Base-by-base conservation (phyloP, 768 basidiomycete species). In the Boletus speciosus region DNA sequence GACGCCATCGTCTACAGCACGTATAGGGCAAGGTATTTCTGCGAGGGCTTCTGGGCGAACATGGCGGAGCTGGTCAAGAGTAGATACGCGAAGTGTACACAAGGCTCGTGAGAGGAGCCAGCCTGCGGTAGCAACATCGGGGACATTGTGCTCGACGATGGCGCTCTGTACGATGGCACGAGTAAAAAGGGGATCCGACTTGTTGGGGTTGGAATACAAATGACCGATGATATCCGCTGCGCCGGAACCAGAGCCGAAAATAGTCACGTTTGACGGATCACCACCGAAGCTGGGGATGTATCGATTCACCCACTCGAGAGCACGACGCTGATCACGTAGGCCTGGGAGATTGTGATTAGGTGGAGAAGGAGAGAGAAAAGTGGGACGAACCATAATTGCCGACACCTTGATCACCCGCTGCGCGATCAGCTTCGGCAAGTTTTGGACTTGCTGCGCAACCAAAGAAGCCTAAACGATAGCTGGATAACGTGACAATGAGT, bases 81-180 rank as follows among this genome's bases (percentile, higher is more conserved):
- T 78, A 23, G 78, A 71, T 23, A 81, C 70, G 31, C 74, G 76
- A 21, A 89, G 70, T 6, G 81, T 66, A 14, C 79, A 79, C 75
- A 89, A 79, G 32, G 83, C 71, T 21, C 84, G 78, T 12, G 82
- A 83, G 41, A 91, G 76, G 43, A 86, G 82, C 76, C 81, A 85
- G 21, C 86, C 86, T 5, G 84, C 84, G 35, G 75, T 74, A 21
- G 74, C 69, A 21, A 86, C 74, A 60, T 82, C 79, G 0, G 86
- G 85, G 6, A 87, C 68, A 55, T 76, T 82, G 51, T 78, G 74
- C 23, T 90, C 85, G 52, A 87, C 68, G 34, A 86, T 73, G 6
- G 84, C 79, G 49, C 84, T 88, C 65, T 91, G 89, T n/a, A 88
- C 70, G 60, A 91, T 86, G 10, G 86, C 84, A 12, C 87, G 87